These are phyloP conservation scores for Coccomyxa sp. DNA, from an alignment of 139 green algal species.

Conservation along the genomic window DNA sequence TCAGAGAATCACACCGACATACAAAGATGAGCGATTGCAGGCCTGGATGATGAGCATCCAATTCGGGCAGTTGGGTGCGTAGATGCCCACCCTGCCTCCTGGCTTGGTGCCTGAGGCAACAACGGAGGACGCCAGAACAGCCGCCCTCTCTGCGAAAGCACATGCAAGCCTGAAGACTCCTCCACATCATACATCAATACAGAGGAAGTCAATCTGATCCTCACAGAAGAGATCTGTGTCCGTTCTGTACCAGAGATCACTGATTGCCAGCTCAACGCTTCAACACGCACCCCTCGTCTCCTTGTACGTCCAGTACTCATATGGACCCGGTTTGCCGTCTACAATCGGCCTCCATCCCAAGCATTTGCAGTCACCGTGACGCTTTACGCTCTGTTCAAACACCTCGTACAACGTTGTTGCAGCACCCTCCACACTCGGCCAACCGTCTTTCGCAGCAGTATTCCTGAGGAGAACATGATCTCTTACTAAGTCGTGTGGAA, in stretches of 20 bases:
- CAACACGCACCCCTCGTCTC: conserved; percentile 27
- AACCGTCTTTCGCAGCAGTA: conserved; percentile 50
- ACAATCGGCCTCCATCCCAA: conserved; percentile 25
- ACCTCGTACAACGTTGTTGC: conserved; percentile 67
- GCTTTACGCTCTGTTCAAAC: conserved; percentile 56
- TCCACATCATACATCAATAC: background rate
- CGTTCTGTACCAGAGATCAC: background rate
- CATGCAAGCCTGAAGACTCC: no score
- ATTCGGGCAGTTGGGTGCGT: conserved; percentile 68
- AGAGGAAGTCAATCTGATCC: background rate
- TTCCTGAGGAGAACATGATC: conserved; percentile 13
- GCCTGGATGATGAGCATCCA: conserved; percentile 88
- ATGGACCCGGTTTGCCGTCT: conserved; percentile 32
- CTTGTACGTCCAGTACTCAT: conserved; percentile 51
- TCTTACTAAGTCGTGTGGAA: background rate
- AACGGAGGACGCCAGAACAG: conserved; percentile 27
- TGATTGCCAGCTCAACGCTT: background rate
- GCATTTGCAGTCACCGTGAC: conserved; percentile 37
- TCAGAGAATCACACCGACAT: conserved; percentile 8
- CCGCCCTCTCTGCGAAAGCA: conserved; percentile 24
- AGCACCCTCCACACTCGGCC: conserved; percentile 40
- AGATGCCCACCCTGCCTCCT: conserved; percentile 48
- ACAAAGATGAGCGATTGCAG: conserved; percentile 57
- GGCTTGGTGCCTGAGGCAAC: conserved; percentile 14
- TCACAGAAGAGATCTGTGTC: background rate